phyloP scores from a whole-genome alignment of 108 stramenopile species.

The Nitzschia sp. region DNA sequence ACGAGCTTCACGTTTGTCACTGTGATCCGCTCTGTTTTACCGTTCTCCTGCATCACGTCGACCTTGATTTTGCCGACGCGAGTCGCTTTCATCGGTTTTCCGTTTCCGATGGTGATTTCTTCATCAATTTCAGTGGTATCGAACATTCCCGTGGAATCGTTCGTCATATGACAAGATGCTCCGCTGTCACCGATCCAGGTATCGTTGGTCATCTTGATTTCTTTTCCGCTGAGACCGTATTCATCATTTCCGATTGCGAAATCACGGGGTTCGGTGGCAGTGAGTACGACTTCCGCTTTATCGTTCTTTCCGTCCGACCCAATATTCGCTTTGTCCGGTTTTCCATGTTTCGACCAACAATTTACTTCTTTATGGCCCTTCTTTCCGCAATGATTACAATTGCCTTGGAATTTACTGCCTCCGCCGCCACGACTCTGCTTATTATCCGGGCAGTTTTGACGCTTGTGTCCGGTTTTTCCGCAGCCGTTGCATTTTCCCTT shows the following conservation, averaged over 20 bases:
- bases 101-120: not conserved
- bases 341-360: not conserved
- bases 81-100: not conserved
- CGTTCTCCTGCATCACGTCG: not conserved
- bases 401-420: not conserved
- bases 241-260: not conserved
- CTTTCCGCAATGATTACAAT: slow-evolving; percentile 7
- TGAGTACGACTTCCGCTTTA: not conserved
- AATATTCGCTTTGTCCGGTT: not conserved
- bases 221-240: not conserved
- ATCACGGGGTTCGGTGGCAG: not conserved
- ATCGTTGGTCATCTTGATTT: not conserved
- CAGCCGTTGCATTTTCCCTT: not conserved
- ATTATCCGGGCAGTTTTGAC: not conserved
- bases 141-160: not conserved
- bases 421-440: not conserved
- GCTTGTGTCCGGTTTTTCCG: not conserved
- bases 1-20: not conserved
- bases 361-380: slow-evolving; percentile 9
- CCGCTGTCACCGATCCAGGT: slow-evolving; percentile 1
- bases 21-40: not conserved
- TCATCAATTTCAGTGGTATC: not conserved
- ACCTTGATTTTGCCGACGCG: not conserved
- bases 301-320: not conserved
- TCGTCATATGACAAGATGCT: not conserved